Conservation (phyloP, 768 basidiomycete species). For the Termitomyces bulborhizus region DNA sequence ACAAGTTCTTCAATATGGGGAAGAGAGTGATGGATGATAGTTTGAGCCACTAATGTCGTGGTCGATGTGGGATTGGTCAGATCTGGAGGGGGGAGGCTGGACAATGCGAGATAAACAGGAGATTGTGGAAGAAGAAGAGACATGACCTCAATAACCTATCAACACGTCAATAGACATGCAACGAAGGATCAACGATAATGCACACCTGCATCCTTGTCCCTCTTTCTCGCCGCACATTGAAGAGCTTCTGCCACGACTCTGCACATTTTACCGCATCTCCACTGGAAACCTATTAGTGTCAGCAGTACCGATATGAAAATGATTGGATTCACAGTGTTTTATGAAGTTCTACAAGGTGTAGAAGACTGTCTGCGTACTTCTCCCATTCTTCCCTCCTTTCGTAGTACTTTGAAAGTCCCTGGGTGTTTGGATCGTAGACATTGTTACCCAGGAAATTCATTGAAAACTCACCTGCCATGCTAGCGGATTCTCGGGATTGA, state of each 20-base stretch:
- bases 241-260: slow-evolving; percentile 70
- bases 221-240: slow-evolving; percentile 54
- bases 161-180: background rate
- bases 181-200: slow-evolving; percentile 1
- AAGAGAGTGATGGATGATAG: slow-evolving; percentile 63
- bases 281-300: slow-evolving; percentile 29
- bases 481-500: slow-evolving; percentile 63
- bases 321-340: slow-evolving; percentile 43
- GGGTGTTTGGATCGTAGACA: background rate
- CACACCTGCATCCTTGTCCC: slow-evolving; percentile 48
- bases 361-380: slow-evolving; percentile 45
- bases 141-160: slow-evolving; percentile 62
- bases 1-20: slow-evolving; percentile 71
- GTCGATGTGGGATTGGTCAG: slow-evolving; percentile 66
- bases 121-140: slow-evolving; percentile 73
- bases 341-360: slow-evolving; percentile 53
- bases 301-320: background rate
- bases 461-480: slow-evolving; percentile 72
- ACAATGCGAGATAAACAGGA: slow-evolving; percentile 53
- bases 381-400: slow-evolving; percentile 59
- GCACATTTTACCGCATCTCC: slow-evolving; percentile 76
- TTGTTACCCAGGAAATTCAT: background rate
- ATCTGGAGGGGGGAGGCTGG: slow-evolving; percentile 66
- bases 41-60: slow-evolving; percentile 50
- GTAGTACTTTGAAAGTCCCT: slow-evolving; percentile 74